phyloP scores from a whole-genome alignment of 306 rosid genomes.

The Gastrolobium villosum region DNA sequence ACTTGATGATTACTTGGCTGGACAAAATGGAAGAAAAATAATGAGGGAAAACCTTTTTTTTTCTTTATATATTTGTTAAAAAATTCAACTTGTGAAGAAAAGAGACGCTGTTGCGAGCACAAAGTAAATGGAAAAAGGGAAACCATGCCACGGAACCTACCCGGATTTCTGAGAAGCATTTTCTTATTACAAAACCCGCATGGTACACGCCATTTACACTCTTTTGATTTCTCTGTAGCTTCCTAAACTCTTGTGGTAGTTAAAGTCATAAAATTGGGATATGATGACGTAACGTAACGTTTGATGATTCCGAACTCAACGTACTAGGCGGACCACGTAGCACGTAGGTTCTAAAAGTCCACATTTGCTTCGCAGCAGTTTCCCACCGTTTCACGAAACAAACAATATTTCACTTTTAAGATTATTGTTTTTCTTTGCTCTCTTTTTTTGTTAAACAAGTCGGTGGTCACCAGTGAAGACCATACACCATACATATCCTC shows the following conservation, averaged over 20 bases:
- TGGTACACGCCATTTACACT: not conserved
- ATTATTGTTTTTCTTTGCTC: not conserved
- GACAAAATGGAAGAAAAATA: not conserved
- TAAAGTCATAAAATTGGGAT: slow-evolving; percentile 25
- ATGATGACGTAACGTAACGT: not conserved
- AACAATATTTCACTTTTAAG: slow-evolving; percentile 5
- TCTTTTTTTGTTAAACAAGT: not conserved
- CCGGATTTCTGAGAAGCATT: not conserved
- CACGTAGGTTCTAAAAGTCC: slow-evolving; percentile 6
- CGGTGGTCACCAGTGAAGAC: not conserved
- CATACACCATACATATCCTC: not conserved
- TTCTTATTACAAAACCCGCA: not conserved
- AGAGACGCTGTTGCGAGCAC: not conserved
- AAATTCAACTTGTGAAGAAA: not conserved
- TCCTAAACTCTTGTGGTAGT: not conserved
- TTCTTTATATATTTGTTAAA: not conserved
- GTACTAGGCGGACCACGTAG: not conserved
- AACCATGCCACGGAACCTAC: not conserved
- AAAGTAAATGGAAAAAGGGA: not conserved
- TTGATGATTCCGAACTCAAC: not conserved
- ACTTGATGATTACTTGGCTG: not conserved
- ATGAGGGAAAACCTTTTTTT: not conserved
- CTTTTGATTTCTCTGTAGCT: not conserved
- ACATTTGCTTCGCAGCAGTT: slow-evolving; percentile 1
- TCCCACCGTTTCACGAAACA: slow-evolving; percentile 36